These are phyloP conservation scores for Sphagnum fallax DNA, from an alignment of 228 moss, liverwort and hornwort genomes.

Conservation along the genomic window DNA sequence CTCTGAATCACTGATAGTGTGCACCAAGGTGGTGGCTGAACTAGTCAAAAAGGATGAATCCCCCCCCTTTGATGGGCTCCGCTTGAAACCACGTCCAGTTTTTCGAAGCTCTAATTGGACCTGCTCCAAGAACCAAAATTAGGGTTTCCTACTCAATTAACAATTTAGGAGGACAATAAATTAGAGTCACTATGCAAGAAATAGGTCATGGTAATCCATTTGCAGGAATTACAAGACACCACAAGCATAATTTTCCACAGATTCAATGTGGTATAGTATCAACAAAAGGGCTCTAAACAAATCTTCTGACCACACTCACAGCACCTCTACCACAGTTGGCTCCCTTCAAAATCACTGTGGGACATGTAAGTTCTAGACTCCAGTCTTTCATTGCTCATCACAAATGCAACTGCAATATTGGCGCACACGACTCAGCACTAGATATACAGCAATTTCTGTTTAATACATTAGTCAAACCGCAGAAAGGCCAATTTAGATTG, in stretches of 20 bases:
- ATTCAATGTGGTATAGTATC: background rate
- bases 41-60: conserved; percentile 72
- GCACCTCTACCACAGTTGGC: too few relatives aligned
- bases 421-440: background rate
- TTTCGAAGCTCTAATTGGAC: conserved; percentile 74
- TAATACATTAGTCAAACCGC: too few relatives aligned
- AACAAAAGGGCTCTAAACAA: background rate
- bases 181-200: background rate
- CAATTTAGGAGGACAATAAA: background rate
- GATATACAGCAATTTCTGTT: too few relatives aligned
- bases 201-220: too few relatives aligned
- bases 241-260: background rate
- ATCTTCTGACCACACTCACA: background rate
- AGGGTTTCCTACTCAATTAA: background rate
- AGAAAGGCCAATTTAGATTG: too few relatives aligned
- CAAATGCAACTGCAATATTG: too few relatives aligned
- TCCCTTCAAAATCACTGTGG: too few relatives aligned
- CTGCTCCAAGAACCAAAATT: conserved; percentile 22
- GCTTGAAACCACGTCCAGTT: conserved; percentile 66
- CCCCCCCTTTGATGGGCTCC: conserved; percentile 59
- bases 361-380: too few relatives aligned
- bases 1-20: conserved; percentile 91
- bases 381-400: too few relatives aligned
- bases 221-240: background rate
- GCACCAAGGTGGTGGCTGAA: conserved; percentile 69